phyloP scores from a whole-genome alignment of 2,329 filamentous ascomycete genomes.

The Diaporthe vaccinii region DNA sequence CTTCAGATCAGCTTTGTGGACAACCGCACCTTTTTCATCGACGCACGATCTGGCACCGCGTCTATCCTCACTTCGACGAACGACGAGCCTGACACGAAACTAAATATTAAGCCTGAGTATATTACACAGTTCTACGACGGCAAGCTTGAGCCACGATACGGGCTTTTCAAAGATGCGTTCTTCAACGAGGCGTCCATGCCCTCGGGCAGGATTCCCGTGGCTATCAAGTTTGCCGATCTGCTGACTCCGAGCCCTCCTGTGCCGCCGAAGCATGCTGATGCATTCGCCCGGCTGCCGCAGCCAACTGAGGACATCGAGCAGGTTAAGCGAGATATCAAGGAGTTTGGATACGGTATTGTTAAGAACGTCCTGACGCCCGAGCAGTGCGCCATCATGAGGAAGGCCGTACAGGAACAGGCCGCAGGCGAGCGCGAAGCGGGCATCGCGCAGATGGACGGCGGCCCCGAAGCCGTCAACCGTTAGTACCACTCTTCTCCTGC shows the following conservation, averaged over 20 bases:
- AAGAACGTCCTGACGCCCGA: constrained; percentile 46
- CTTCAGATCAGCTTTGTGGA: constrained; percentile 43
- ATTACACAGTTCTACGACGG: constrained; percentile 46
- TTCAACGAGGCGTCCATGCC: constrained; percentile 45
- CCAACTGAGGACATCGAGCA: constrained; percentile 48
- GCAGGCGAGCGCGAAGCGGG: constrained; percentile 46
- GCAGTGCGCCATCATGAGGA: constrained; percentile 45
- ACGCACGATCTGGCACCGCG: constrained; percentile 44
- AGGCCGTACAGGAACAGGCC: constrained; percentile 46
- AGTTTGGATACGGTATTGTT: constrained; percentile 48
- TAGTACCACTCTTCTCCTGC: too few relatives aligned
- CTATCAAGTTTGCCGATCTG: constrained; percentile 47
- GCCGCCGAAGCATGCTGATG: constrained; percentile 50
- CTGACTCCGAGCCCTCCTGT: constrained; percentile 44
- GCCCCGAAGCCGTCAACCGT: constrained; percentile 39
- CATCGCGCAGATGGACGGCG: constrained; percentile 44
- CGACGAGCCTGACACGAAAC: constrained; percentile 44
- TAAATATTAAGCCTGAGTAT: constrained; percentile 47
- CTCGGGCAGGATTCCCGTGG: constrained; percentile 45
- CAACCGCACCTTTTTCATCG: constrained; percentile 45
- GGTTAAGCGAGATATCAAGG: constrained; percentile 45
- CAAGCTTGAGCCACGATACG: constrained; percentile 47
- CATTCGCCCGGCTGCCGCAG: constrained; percentile 54
- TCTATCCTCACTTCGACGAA: constrained; percentile 41
- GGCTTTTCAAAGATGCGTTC: constrained; percentile 47